Evolutionary conservation across 192 early-diverging fungal species (phyloP).

Genomic region (Linnemannia zychae): DNA sequence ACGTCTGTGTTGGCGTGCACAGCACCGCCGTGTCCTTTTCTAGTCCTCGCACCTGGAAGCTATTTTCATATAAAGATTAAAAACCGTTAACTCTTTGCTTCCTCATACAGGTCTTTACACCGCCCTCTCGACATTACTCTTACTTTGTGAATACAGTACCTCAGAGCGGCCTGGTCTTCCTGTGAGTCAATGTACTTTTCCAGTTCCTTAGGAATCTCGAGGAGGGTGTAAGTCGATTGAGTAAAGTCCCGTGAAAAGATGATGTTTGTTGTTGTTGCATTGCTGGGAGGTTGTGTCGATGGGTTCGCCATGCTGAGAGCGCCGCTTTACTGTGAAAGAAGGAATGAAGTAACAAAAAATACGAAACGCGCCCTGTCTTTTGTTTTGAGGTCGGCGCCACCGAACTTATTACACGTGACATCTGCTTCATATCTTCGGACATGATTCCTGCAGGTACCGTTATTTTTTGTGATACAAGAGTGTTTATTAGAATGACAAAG

Average conservation of each 20-base stretch:
- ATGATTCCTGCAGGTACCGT: background rate
- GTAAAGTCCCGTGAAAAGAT: conserved; percentile 39
- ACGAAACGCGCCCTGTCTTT: background rate
- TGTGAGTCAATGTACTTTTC: conserved; percentile 17
- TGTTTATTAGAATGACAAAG: background rate
- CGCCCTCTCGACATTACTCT: too few relatives aligned
- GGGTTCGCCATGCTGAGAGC: conserved; percentile 41
- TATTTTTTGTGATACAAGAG: background rate
- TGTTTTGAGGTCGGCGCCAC: background rate
- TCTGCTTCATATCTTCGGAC: background rate
- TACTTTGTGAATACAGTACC: conserved; percentile 6
- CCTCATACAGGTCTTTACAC: background rate
- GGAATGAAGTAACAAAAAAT: background rate
- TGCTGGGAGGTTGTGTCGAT: conserved; percentile 43
- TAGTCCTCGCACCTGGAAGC: conserved; percentile 45
- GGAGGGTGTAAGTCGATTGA: conserved; percentile 33
- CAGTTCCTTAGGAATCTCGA: conserved; percentile 38
- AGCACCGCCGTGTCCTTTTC: conserved; percentile 51
- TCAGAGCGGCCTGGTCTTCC: conserved; percentile 5
- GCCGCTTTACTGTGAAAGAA: background rate
- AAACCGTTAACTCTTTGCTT: background rate
- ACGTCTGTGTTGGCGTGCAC: conserved; percentile 47
- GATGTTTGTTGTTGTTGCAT: conserved; percentile 50
- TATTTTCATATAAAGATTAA: background rate
- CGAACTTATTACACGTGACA: background rate